Evolutionary conservation across 2,329 filamentous ascomycete genomes (phyloP).

Genomic region (Neopestalotiopsis sp.): DNA sequence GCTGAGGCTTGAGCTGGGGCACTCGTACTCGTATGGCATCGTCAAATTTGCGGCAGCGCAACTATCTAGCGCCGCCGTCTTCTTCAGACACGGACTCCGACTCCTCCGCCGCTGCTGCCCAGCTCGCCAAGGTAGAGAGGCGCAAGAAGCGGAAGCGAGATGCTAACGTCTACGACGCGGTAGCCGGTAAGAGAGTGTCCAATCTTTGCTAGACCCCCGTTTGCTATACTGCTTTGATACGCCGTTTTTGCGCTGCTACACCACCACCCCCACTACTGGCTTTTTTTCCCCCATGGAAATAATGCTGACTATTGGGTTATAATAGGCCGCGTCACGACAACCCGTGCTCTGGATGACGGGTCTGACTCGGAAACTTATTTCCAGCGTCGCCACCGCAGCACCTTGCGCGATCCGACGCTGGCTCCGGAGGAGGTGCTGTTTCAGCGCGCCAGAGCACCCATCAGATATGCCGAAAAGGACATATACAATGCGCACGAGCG

Average conservation of each 20-base stretch:
- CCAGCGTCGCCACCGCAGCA: slow-evolving; percentile 28
- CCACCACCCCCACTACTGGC: too few species aligned
- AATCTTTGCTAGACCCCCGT: background rate
- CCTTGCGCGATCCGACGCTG: slow-evolving; percentile 44
- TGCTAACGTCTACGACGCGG: slow-evolving; percentile 74
- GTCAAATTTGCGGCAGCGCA: slow-evolving; percentile 25
- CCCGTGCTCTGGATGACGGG: slow-evolving; percentile 32
- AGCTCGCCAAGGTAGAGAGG: slow-evolving; percentile 25
- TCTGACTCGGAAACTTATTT: slow-evolving; percentile 24
- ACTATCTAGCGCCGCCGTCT: slow-evolving; percentile 25
- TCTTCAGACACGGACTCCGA: slow-evolving; percentile 25
- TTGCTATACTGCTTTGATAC: background rate
- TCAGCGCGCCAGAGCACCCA: slow-evolving; percentile 66
- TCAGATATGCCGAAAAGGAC: slow-evolving; percentile 73
- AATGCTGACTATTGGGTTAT: background rate
- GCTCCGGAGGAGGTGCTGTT: slow-evolving; percentile 77
- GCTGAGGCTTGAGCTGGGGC: background rate
- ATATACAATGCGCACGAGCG: slow-evolving; percentile 70
- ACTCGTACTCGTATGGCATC: slow-evolving; percentile 29
- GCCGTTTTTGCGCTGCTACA: background rate
- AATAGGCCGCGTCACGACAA: slow-evolving; percentile 43
- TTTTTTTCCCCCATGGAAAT: too few species aligned
- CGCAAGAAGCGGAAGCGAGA: slow-evolving; percentile 34
- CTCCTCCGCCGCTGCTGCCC: slow-evolving; percentile 27
- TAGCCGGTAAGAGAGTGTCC: slow-evolving; percentile 60